Conservation (phyloP, 208 protist species). For the Entamoeba dispar region DNA sequence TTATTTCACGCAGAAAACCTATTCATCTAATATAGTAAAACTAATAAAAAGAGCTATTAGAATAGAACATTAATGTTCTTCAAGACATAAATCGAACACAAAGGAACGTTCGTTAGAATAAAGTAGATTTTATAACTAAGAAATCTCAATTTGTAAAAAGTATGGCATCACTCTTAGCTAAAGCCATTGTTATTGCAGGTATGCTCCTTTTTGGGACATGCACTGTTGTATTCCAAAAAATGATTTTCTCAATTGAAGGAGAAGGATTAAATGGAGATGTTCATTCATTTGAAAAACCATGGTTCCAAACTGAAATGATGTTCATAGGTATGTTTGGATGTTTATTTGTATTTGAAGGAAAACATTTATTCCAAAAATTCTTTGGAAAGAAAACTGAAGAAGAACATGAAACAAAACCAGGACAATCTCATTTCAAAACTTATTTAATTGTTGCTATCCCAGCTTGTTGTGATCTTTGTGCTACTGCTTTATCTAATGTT, state of each 20-base stretch:
- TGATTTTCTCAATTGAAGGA: slow-evolving; percentile 11
- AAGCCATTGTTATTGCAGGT: not conserved
- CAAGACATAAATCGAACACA: too few relatives aligned
- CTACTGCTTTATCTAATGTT: slow-evolving; percentile 54
- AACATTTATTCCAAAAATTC: not conserved
- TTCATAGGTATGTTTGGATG: slow-evolving; percentile 21
- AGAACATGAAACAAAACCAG: not conserved
- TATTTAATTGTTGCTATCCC: slow-evolving; percentile 6
- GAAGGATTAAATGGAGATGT: not conserved
- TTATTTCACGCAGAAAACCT: too few relatives aligned
- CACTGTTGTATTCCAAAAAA: slow-evolving; percentile 17
- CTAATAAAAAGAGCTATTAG: too few relatives aligned
- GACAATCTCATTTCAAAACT: not conserved
- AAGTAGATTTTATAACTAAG: too few relatives aligned
- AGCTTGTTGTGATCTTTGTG: slow-evolving; percentile 46
- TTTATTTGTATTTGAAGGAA: slow-evolving; percentile 6
- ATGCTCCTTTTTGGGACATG: slow-evolving; percentile 18
- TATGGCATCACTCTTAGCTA: not conserved
- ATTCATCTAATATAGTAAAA: too few relatives aligned
- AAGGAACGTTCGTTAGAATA: too few relatives aligned
- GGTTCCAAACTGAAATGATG: slow-evolving; percentile 19
- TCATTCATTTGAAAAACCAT: slow-evolving; percentile 12
- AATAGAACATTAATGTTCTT: too few relatives aligned
- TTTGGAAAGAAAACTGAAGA: not conserved
- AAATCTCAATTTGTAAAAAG: too few relatives aligned